phyloP scores from a whole-genome alignment of 2,329 filamentous ascomycete species.

The Aureobasidium sp. region DNA sequence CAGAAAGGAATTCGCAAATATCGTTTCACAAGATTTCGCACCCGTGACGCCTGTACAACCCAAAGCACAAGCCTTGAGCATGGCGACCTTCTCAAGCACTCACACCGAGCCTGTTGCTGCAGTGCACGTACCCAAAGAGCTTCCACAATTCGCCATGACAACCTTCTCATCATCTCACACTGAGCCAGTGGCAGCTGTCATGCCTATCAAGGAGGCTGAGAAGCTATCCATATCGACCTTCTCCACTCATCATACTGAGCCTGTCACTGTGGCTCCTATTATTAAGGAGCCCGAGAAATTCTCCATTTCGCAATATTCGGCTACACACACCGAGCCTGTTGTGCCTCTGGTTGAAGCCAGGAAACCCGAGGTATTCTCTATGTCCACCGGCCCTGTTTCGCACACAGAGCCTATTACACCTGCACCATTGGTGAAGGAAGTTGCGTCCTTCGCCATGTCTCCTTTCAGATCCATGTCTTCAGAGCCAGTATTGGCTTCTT shows the following conservation, averaged over 20 bases:
- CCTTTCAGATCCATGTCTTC: neutral
- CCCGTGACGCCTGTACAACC: conserved; percentile 4
- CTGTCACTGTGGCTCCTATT: neutral
- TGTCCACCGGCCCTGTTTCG: conserved; percentile 5
- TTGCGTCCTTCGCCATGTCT: neutral
- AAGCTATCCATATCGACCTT: conserved; percentile 1
- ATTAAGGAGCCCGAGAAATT: neutral
- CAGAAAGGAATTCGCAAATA: conserved; percentile 27
- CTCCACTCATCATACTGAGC: conserved; percentile 13
- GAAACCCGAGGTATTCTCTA: neutral
- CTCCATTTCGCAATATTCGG: neutral
- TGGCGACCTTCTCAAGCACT: conserved; percentile 25
- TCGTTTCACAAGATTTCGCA: conserved; percentile 34
- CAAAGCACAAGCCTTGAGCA: neutral
- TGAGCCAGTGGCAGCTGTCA: conserved; percentile 18
- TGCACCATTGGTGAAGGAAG: neutral
- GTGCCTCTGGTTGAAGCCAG: neutral
- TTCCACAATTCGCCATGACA: conserved; percentile 19
- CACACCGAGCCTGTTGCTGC: conserved; percentile 23
- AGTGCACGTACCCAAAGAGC: neutral
- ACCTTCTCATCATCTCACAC: conserved; percentile 25
- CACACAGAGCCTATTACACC: conserved; percentile 10
- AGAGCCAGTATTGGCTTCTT: neutral
- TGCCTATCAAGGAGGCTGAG: neutral
- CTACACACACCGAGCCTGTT: neutral